Evolutionary conservation across 2,329 filamentous ascomycete genomes (phyloP), one percentile per base, ranked within the genome.

Genomic region (Emericellopsis atlantica): DNA sequence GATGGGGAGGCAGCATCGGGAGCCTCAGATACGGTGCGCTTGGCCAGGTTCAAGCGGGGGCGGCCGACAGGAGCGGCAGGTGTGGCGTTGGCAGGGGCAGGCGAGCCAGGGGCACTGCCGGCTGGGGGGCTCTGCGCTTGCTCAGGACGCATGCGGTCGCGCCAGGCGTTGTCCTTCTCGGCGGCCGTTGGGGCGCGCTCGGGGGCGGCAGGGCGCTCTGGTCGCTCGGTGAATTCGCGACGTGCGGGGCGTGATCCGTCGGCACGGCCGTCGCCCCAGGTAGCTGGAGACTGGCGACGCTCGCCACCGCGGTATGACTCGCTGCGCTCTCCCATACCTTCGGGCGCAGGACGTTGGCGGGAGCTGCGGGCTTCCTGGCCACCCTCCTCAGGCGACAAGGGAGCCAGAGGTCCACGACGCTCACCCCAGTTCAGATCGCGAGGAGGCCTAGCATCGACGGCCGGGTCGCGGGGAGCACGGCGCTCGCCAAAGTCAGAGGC

Each of bases 131-230:
- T 82, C 32, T 72, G 74, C 4, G 71, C 59, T 31, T 72, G 63
- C 53, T 93, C 89, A n/a, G 90, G 86, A 50, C 79, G 83, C 89
- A 96, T 96, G 62, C 76, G 84, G 49, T 74, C 72, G 53, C 92
- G 83, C 92, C 92, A 98, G 64, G 94, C 81, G 65, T 80, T 93
- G 59, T 96, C 92, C 55, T 85, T 77, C 45, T 98, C 92, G 39
- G 92, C 84, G 33, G 92, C 92, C 43, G 85, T 96, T 18, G 84
- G 84, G 39, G 72, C 72, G 51, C 65, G 63, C 43, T 72, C 72
- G 11, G 80, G 76, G 46, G 79, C 76, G 52, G 89, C 84, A 54
- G 83, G 78, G 53, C 83, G 76, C 24, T 85, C 85, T 43, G 84
- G 84, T 46, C 85, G 76, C 40, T 71, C 70, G 23, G 79, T 72